A percentile compares a stretch with the other conserved stretches of the same genome.
Conservation (phyloP, 331 rosid species). For the Pyrus hybrid region DNA sequence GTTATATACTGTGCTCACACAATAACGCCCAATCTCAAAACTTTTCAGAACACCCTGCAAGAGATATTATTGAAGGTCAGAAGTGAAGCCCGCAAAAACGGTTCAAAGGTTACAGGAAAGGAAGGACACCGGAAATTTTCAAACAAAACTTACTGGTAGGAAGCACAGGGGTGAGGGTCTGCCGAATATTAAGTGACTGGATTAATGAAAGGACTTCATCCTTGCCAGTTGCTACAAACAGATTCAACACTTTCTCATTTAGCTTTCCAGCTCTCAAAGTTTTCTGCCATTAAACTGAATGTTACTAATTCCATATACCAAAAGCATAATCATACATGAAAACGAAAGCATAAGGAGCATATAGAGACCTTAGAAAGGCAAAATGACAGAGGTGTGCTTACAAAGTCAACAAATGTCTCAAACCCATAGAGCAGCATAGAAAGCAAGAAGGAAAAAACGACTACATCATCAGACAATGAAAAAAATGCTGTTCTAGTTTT, state of each 20-base stretch:
- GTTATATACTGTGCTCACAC: constrained; percentile 3
- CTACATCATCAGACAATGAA: neutral
- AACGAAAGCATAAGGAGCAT: neutral
- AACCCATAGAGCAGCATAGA: neutral
- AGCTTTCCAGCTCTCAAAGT: constrained; percentile 81
- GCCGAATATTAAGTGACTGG: constrained; percentile 66
- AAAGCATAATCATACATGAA: neutral
- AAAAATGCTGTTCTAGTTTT: neutral
- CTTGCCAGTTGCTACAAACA: constrained; percentile 72
- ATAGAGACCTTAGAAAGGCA: neutral
- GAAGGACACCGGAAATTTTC: neutral
- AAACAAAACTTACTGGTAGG: constrained; percentile 76
- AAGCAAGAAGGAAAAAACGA: neutral
- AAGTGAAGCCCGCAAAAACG: constrained; percentile 6
- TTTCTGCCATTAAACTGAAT: constrained; percentile 45
- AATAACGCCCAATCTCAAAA: constrained; percentile 29
- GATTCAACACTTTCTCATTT: constrained; percentile 75
- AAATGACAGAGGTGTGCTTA: neutral
- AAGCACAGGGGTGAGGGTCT: constrained; percentile 62
- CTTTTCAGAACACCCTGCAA: constrained; percentile 81
- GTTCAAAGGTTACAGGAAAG: neutral
- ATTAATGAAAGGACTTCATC: constrained; percentile 80
- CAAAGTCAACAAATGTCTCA: neutral
- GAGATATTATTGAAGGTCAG: constrained; percentile 19
- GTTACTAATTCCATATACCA: neutral